Base-by-base conservation (phyloP, 2,329 filamentous ascomycete genomes). In the Fusarium circinatum region DNA sequence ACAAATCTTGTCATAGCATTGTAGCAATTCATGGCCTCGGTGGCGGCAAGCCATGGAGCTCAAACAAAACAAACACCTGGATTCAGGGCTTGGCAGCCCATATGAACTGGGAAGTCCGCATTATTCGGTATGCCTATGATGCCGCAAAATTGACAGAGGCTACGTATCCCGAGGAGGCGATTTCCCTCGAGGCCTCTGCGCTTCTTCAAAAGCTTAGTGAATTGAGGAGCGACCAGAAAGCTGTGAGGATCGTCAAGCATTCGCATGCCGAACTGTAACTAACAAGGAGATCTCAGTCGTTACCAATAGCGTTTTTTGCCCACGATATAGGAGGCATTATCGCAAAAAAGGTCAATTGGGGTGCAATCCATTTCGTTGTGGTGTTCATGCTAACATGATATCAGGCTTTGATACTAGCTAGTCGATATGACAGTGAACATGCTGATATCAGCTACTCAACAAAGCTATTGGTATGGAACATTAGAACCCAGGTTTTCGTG, bases 241-340 rank as follows among this genome's bases (percentile, higher is more conserved):
- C 13, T 4, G 42, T 59, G 17, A 63, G 28, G 3, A 12, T 6
- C 3, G 4, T n/a, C 6, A 24, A 18, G 24, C 26, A 51, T 47
- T 15, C 20, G 12, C 14, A 26, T 39, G 1, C 2, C 5, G 41
- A 58, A 30, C 18, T 20, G 3, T 32, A 41, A 11, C 54, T 36
- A 24, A 47, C 36, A 7, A 36, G 44, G 26, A 4, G 2, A 4
- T 3, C 10, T 15, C 24, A 52, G 52, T 12, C 52, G 11, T 42
- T 56, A 13, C 52, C 52, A 44, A 6, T 56, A 24, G 52, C 36
- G 8, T 44, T 68, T 11, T 68, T 56, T 18, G 38, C 2, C 6
- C 65, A 68, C 5, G 65, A 68, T 5, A 38, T 66, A 11, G 65
- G 65, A 28, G 65, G 65, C 2, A 51, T 14, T 1, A 61, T 68